A percentile compares a stretch with the other conserved stretches of the same genome.
phyloP scores from a whole-genome alignment of 2,329 filamentous ascomycete species.

The Fusarium beomiforme region DNA sequence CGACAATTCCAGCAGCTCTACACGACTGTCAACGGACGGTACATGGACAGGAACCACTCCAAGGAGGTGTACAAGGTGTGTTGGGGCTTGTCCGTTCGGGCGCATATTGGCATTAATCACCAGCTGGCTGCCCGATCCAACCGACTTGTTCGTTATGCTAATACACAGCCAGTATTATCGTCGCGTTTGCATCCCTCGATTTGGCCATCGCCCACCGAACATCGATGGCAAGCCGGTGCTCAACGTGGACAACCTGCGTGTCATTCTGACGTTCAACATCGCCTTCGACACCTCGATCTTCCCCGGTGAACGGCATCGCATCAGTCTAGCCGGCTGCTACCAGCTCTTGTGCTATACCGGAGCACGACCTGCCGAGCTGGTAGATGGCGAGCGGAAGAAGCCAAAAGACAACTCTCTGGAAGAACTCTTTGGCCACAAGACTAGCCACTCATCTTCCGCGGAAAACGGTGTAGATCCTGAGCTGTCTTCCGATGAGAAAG shows the following conservation, averaged over 20 bases:
- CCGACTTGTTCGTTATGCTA: not conserved
- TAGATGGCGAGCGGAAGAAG: constrained; percentile 42
- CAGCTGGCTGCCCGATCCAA: not conserved
- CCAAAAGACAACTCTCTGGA: constrained; percentile 41
- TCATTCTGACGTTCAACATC: too few species aligned
- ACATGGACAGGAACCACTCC: too few species aligned
- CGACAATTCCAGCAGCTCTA: too few species aligned
- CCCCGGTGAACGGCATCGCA: constrained; percentile 32
- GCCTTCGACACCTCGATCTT: constrained; percentile 42
- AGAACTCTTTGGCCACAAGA: constrained; percentile 42
- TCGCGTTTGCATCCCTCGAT: rapidly evolving
- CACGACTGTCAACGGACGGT: too few species aligned
- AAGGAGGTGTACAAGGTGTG: too few species aligned
- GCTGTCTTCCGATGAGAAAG: constrained; percentile 30
- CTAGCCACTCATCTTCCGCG: too few species aligned
- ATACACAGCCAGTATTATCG: not conserved
- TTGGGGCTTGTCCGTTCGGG: too few species aligned
- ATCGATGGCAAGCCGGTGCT: not conserved
- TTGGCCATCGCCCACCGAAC: not conserved
- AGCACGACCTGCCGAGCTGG: constrained; percentile 42
- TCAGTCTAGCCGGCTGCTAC: constrained; percentile 42
- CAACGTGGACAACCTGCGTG: not conserved
- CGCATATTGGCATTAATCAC: not conserved
- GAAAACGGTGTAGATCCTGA: not conserved
- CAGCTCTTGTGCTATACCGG: constrained; percentile 43